Conservation (phyloP, 768 basidiomycete species). For the Hirschioporus abietinus region DNA sequence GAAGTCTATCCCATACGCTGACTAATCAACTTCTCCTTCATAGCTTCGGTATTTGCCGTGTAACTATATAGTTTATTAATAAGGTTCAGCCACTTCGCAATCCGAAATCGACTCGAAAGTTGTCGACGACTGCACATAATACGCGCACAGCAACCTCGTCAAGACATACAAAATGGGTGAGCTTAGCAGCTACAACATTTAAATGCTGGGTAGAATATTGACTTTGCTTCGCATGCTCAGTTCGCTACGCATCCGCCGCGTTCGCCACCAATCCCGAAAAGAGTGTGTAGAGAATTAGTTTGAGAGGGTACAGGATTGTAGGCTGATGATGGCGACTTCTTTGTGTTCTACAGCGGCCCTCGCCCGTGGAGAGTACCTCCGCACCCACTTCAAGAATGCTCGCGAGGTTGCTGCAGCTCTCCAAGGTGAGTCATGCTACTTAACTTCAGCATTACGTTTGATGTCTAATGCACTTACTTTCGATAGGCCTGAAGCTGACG, state of each 20-base stretch:
- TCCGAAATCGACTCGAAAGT: neutral
- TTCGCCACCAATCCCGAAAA: conserved; percentile 92
- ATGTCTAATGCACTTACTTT: conserved; percentile 10
- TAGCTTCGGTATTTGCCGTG: neutral
- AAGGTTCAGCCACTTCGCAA: conserved; percentile 1
- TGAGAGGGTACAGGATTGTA: conserved; percentile 14
- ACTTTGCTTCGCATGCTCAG: conserved; percentile 34
- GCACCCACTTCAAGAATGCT: conserved; percentile 99
- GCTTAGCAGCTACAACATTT: neutral
- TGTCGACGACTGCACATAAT: neutral
- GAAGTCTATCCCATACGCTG: too few species aligned
- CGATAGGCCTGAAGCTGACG: conserved; percentile 81
- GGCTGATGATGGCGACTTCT: conserved; percentile 10
- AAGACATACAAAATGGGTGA: conserved; percentile 35
- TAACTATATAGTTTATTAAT: neutral
- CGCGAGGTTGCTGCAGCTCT: conserved; percentile 95
- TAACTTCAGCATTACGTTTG: neutral
- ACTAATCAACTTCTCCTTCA: too few species aligned
- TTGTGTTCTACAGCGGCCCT: conserved; percentile 60
- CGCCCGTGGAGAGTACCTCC: conserved; percentile 94
- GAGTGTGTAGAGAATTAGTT: conserved; percentile 47
- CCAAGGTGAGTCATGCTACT: conserved; percentile 50
- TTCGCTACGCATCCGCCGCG: conserved; percentile 90
- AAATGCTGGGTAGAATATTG: conserved; percentile 3
- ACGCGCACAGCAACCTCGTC: conserved; percentile 15